Evolutionary conservation across 805 yeast species (phyloP), one percentile per base, ranked within the genome.

Genomic region (Lachancea nothofagi): DNA sequence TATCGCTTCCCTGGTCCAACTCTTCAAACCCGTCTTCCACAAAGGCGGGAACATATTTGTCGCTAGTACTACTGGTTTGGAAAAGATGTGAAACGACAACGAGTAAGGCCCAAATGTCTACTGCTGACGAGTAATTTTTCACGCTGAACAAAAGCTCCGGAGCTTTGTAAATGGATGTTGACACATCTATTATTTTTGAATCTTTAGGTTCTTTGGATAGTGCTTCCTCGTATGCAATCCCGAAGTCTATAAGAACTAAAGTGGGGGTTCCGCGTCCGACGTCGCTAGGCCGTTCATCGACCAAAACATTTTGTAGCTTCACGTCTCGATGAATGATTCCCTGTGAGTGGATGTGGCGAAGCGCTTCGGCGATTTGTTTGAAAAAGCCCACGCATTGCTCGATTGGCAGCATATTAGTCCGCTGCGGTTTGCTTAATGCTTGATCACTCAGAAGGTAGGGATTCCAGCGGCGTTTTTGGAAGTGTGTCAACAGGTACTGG

Each of bases 301-400:
- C 25, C 90, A 87, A 80, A 45, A 89, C 80, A 61, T 89, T 89
- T 53, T 87, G 95, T 7, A 96, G 95, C 63, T 89, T 89, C 41
- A 89, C 88, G 64, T 89, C 97, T 54, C 97, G 71, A 58, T 89
- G 97, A 71, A 89, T 87, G 43, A 89, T 84, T 12, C 94, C 94
- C 77, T 80, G 76, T 7, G 85, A 76, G 62, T 88, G 96, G 13
- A 87, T 74, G 58, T 72, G 87, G 53, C 82, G 85, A 46, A 89
- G 69, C 6, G 95, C 96, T 48, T 70, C 72, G 40, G 86, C 69
- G 38, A 89, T 64, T 60, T 86, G 86, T 30, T 70, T 71, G 66
- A 85, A 78, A 57, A 88, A 86, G 62, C 70, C 44, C 9, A 33
- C 29, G 1, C 54, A 47, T 24, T 49, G 36, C 12, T 34, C 18